Base-by-base conservation (phyloP, 805 yeast species). In the Helenozyma rhizophorensis region DNA sequence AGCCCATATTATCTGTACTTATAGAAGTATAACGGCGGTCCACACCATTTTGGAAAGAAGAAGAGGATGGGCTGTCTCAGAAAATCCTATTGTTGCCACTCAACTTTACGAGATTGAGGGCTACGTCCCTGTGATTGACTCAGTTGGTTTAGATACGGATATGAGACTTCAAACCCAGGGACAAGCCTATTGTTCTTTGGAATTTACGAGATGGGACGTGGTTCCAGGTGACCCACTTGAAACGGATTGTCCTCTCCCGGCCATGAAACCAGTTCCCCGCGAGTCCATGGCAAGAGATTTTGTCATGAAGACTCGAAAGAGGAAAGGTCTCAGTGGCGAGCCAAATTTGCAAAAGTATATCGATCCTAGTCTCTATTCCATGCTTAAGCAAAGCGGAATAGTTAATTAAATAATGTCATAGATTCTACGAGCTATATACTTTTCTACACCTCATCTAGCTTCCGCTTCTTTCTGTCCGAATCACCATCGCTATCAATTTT, bases 141-240 rank as follows among this genome's bases (percentile, higher is more conserved):
- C 96, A 2, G 65, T 82, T 33, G 98, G 97, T 0, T 68, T 93
- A 28, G 96, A 86, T 50, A 78, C 95, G 0, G 98, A 93, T 54
- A 60, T 93, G 21, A 60, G 96, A 41, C 56, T 86, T 9, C 73
- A 79, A 9, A 78, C 95, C 0, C 79, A 77, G 41, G 96, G 96
- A 4, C 81, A 76, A 47, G 89, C 93, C 0, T 69, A 76, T 67
- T 76, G 87, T 28, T 75, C 75, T 28, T 53, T 82, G 40, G 72
- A 71, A 29, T 86, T 85, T 56, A 70, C 70, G 35, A 71, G 69
- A 36, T 93, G 96, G 95, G 71, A 74, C 14, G 56, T 66, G 3
- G 94, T 85, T 1, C 95, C 96, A 2, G 98, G 98, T 0, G 87
- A 90, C 60, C 97, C 97, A 7, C 51, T 90, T 47, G 95, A 90